Percentiles rank a stretch among this genome's conserved stretches.
These are phyloP conservation scores for Oryza coarctata DNA, from an alignment of 176 grass and related monocot species.

Conservation along the genomic window DNA sequence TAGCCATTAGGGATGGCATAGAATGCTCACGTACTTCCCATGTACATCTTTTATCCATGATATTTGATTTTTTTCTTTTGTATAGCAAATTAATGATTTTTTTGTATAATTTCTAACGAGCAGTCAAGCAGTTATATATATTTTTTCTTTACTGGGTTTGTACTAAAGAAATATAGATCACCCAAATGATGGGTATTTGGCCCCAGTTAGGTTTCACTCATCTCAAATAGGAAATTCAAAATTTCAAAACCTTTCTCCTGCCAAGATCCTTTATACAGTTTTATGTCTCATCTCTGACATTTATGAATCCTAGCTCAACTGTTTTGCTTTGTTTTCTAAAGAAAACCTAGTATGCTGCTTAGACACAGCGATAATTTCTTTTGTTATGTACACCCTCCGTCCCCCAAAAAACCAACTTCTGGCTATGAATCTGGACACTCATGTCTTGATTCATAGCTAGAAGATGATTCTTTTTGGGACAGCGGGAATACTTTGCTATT, in stretches of 20 bases:
- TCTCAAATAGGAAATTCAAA: background rate
- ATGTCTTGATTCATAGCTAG: no score
- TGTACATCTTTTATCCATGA: background rate
- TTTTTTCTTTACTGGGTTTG: background rate
- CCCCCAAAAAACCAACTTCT: no score
- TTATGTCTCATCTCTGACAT: background rate
- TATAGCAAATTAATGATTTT: conserved; percentile 1
- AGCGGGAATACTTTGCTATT: background rate
- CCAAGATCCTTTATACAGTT: background rate
- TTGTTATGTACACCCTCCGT: no score
- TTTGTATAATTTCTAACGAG: background rate
- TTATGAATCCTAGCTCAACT: conserved; percentile 1
- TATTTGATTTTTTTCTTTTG: background rate
- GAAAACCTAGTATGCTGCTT: background rate
- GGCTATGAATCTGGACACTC: no score
- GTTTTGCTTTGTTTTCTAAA: conserved; percentile 1
- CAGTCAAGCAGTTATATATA: background rate
- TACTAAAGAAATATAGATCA: background rate
- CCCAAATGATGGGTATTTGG: background rate
- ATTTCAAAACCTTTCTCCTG: background rate
- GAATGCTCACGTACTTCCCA: conserved; percentile 11
- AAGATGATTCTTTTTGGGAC: no score
- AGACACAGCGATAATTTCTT: background rate
- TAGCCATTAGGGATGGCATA: background rate
- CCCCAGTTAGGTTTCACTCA: background rate